These are phyloP conservation scores for Papiliotrema terrestris DNA, from an alignment of 1,284 basidiomycete species.

Conservation along the genomic window DNA sequence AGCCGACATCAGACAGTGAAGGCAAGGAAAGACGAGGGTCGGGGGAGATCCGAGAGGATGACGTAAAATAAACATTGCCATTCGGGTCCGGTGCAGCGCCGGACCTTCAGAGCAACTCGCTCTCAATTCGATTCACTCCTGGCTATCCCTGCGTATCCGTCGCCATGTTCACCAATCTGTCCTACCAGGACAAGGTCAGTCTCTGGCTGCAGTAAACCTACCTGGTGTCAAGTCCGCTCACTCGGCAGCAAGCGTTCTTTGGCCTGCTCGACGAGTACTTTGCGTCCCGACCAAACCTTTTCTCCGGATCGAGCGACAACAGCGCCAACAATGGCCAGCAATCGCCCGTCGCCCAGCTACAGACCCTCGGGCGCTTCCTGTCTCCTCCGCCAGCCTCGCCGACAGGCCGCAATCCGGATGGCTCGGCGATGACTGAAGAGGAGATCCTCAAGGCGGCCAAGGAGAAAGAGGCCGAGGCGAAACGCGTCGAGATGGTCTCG, in stretches of 20 bases:
- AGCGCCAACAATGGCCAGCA: not conserved
- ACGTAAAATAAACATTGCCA: too few relatives aligned
- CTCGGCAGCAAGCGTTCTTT: conserved; percentile 40
- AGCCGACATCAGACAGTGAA: too few relatives aligned
- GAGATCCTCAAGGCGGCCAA: conserved; percentile 1
- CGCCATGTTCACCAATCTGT: conserved; percentile 8
- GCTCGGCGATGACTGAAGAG: not conserved
- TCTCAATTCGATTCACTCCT: too few relatives aligned
- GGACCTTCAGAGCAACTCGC: too few relatives aligned
- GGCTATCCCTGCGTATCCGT: too few relatives aligned
- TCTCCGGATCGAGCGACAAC: not conserved
- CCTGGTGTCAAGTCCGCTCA: too few relatives aligned
- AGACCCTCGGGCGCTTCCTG: conserved; percentile 2
- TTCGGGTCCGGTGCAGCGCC: too few relatives aligned
- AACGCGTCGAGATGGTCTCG: conserved; percentile 23
- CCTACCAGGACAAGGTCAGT: conserved; percentile 8
- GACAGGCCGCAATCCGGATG: not conserved
- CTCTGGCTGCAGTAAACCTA: not conserved
- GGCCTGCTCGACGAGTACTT: conserved; percentile 47
- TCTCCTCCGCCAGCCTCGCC: not conserved
- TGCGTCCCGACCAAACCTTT: conserved; percentile 38
- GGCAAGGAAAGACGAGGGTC: too few relatives aligned
- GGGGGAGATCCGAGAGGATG: too few relatives aligned
- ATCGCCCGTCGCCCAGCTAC: not conserved
- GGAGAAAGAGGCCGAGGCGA: conserved; percentile 2